A percentile compares a stretch with the other conserved stretches of the same genome.
Evolutionary conservation across 2,329 filamentous ascomycete species (phyloP).

Genomic region (Fusarium sp.): DNA sequence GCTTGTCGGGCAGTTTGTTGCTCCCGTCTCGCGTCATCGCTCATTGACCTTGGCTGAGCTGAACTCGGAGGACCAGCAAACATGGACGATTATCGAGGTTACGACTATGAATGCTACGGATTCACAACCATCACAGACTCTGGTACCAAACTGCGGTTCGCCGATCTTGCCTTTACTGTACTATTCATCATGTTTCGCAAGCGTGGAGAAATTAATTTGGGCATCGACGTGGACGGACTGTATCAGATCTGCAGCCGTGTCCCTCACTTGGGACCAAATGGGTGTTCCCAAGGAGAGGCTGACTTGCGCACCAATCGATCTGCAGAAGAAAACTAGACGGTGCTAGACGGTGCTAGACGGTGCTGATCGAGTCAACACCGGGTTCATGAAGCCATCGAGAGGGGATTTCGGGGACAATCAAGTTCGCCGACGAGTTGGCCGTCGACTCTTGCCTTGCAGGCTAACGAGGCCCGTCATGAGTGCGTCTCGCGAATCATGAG

Average conservation of each 20-base stretch:
- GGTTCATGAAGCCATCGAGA: slow-evolving; percentile 6
- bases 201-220: slow-evolving; percentile 7
- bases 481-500: not conserved
- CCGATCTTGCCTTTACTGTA: slow-evolving; percentile 13
- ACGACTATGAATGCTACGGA: not conserved
- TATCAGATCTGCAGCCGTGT: slow-evolving; percentile 10
- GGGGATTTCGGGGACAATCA: not conserved
- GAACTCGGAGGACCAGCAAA: not conserved
- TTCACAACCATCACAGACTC: not conserved
- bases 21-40: not conserved
- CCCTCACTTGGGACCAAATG: not conserved
- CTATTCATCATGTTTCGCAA: not conserved
- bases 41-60: slow-evolving; percentile 1
- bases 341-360: not conserved
- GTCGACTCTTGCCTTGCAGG: not conserved
- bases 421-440: not conserved
- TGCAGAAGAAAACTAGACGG: not conserved
- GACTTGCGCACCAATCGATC: slow-evolving; percentile 32
- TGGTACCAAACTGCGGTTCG: not conserved
- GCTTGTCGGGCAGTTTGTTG: not conserved
- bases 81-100: not conserved
- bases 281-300: not conserved
- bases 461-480: not conserved
- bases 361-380: slow-evolving; percentile 14
- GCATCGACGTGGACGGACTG: slow-evolving; percentile 16